Evolutionary conservation across 306 rosid species (phyloP).

Genomic region (Lathyrus tuberosus): DNA sequence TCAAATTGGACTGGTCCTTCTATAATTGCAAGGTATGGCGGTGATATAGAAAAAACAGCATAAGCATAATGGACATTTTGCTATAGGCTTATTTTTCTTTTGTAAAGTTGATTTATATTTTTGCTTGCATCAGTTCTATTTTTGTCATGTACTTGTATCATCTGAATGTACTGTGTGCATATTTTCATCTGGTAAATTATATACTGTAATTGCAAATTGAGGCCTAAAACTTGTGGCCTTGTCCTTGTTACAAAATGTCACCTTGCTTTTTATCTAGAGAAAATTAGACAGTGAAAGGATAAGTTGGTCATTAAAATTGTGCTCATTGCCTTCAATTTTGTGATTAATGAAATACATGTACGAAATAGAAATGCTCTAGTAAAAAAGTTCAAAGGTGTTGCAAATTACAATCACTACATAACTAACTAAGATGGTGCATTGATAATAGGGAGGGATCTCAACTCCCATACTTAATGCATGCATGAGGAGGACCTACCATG

Average conservation of each 20-base stretch:
- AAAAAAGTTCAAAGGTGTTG: no score
- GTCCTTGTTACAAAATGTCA: neutral
- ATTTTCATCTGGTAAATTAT: slow-evolving; percentile 22
- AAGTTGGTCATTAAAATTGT: neutral
- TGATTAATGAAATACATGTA: no score
- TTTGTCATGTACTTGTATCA: neutral
- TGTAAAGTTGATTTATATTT: slow-evolving; percentile 31
- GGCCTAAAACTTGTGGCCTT: neutral
- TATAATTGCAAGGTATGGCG: slow-evolving; percentile 12
- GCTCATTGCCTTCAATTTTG: no score
- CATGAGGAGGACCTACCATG: no score
- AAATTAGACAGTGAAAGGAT: neutral
- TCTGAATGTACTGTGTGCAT: slow-evolving; percentile 14
- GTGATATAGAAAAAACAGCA: slow-evolving; percentile 10
- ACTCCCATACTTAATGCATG: no score
- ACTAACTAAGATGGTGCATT: no score
- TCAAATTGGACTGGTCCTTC: slow-evolving; percentile 7
- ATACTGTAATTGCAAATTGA: neutral
- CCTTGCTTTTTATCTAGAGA: neutral
- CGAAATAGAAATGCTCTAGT: no score
- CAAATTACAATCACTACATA: no score
- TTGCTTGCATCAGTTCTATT: slow-evolving; percentile 33
- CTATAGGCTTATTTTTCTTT: slow-evolving; percentile 33
- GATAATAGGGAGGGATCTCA: no score
- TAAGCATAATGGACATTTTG: slow-evolving; percentile 8